These are phyloP conservation scores for Leptodermis oblonga DNA, from an alignment of 257 asterid genomes.

Conservation along the genomic window DNA sequence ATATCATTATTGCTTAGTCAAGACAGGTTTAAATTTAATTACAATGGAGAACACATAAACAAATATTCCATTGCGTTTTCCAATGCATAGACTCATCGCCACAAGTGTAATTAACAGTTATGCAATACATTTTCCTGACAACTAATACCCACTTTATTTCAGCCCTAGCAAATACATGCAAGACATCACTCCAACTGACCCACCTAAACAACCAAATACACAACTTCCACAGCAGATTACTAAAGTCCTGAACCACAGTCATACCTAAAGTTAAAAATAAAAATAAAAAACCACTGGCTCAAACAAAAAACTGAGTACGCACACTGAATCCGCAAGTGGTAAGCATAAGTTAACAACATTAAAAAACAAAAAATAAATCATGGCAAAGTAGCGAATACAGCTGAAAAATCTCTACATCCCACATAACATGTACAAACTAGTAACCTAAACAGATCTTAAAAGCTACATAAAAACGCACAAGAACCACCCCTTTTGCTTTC, in stretches of 20 bases:
- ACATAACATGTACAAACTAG: not conserved
- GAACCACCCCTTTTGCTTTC: not conserved
- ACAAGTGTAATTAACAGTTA: not conserved
- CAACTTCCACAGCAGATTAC: not conserved
- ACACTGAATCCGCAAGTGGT: too few species aligned
- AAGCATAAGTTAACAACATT: too few species aligned
- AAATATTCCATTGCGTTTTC: not conserved
- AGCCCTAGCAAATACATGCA: not conserved
- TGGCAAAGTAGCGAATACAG: not conserved
- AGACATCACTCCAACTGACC: not conserved
- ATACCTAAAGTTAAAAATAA: not conserved
- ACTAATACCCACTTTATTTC: not conserved
- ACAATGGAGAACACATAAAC: not conserved
- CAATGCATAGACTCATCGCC: not conserved
- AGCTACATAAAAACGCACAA: not conserved
- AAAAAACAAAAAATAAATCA: not conserved
- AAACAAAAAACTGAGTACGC: not conserved
- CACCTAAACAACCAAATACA: not conserved
- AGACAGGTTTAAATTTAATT: not conserved
- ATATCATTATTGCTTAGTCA: not conserved
- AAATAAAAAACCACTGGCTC: too few species aligned
- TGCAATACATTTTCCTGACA: not conserved
- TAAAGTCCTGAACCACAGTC: not conserved
- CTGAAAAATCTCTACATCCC: not conserved
- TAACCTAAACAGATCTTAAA: not conserved